Percentiles rank a stretch among this genome's conserved stretches.
These are phyloP conservation scores for Taxawa tesnikishii DNA, from an alignment of 2,329 filamentous ascomycete species.

Conservation along the genomic window DNA sequence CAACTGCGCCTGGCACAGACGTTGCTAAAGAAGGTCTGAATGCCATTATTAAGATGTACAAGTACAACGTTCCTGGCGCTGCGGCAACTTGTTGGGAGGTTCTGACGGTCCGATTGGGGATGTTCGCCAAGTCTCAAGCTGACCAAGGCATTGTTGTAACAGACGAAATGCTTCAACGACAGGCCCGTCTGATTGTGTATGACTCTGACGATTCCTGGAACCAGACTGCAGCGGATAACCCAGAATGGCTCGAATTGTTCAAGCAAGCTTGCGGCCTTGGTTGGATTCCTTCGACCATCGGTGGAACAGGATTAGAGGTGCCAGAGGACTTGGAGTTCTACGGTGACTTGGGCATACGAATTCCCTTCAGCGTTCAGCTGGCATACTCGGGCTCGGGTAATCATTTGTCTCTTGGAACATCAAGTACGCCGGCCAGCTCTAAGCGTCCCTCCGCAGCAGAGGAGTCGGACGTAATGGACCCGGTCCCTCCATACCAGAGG, in stretches of 20 bases:
- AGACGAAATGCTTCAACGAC: slow-evolving; percentile 36
- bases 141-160: slow-evolving; percentile 28
- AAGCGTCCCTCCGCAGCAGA: too few species aligned
- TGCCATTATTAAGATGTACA: too few species aligned
- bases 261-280: slow-evolving; percentile 35
- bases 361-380: slow-evolving; percentile 10
- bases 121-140: slow-evolving; percentile 27
- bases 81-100: slow-evolving; percentile 36
- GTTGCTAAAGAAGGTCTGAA: too few species aligned
- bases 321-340: slow-evolving; percentile 23
- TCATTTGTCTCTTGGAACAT: too few species aligned
- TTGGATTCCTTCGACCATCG: slow-evolving; percentile 19
- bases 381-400: too few species aligned
- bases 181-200: slow-evolving; percentile 36
- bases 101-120: slow-evolving; percentile 32
- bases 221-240: slow-evolving; percentile 25
- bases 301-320: slow-evolving; percentile 17
- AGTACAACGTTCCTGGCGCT: too few species aligned
- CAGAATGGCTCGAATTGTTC: slow-evolving; percentile 36
- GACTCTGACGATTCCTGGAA: slow-evolving; percentile 38
- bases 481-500: background rate
- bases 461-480: too few species aligned
- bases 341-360: slow-evolving; percentile 20
- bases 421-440: too few species aligned
- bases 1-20: background rate